Conservation (phyloP, 2,329 filamentous ascomycete species). For the Cytospora schulzeri region DNA sequence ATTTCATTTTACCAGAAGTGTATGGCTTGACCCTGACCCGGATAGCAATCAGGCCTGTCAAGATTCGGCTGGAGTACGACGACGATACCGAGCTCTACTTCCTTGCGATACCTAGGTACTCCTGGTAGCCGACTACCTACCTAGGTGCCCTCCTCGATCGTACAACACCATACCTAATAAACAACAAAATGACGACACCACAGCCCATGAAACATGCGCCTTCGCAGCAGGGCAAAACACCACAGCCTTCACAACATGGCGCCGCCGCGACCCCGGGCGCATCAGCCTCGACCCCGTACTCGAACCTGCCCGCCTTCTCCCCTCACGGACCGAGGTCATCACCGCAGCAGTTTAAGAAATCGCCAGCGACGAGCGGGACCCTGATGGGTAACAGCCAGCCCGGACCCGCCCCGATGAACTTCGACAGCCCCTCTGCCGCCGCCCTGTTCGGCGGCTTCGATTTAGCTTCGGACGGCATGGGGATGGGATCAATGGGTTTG, state of each 20-base stretch:
- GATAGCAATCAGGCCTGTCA: neutral
- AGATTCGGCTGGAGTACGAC: neutral
- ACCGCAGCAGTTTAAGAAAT: conserved; percentile 66
- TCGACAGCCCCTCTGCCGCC: conserved; percentile 66
- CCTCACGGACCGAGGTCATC: conserved; percentile 61
- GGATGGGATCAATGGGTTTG: conserved; percentile 47
- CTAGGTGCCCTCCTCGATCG: neutral
- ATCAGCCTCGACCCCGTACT: conserved; percentile 71
- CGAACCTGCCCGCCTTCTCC: conserved; percentile 54
- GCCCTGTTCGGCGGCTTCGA: conserved; percentile 60
- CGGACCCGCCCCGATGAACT: conserved; percentile 45
- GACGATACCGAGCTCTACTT: neutral
- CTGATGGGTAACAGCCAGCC: conserved; percentile 42
- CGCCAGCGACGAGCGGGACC: conserved; percentile 55
- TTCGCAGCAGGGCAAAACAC: conserved; percentile 55
- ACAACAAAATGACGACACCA: conserved; percentile 49
- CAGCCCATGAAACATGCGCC: conserved; percentile 52
- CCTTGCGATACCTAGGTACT: neutral
- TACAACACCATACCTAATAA: neutral
- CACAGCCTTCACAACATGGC: conserved; percentile 48
- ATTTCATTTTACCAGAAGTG: neutral
- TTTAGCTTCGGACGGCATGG: conserved; percentile 51
- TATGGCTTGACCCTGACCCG: neutral
- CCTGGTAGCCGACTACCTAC: neutral
- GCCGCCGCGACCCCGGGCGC: conserved; percentile 64